Base-by-base conservation (phyloP, 805 yeast genomes). In the Metschnikowia orientalis region DNA sequence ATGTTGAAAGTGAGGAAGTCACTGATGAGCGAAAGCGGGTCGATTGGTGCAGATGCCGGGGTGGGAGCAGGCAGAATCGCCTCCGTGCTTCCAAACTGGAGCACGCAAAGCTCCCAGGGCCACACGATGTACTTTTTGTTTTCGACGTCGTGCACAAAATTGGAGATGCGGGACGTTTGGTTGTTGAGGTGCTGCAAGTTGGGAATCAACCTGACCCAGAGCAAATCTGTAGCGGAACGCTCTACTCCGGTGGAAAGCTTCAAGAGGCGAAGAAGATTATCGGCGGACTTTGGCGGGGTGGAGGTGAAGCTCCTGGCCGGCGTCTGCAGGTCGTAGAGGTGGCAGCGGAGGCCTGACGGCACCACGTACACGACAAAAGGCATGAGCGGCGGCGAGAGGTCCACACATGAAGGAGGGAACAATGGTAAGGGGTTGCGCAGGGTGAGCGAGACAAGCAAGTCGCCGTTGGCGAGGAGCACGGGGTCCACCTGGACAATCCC, bases 201-300 rank as follows among this genome's bases (percentile, higher is more conserved):
- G 2, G 92, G 92, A 3, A 79, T 67, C 9, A 83, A 54, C 49
- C 73, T 80, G 10, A 83, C 68, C 92, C 90, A 83, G 24, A 61
- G 55, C 11, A 66, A 44, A 17, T 53, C 47, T 3, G 47, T 41
- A 2, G 24, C 25, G 2, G 50, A 30, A n/a, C 37, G 24, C 1
- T 69, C 69, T 1, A 42, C 34, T 10, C 51, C 49, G 1, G 67
- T 64, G 33, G 65, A 57, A 10, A 60, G 39, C 28, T 56, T 54
- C 13, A 66, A 42, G 8, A 66, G 47, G 18, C 56, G 45, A n/a
- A 60, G 35, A 9, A 66, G 44, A 15, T 50, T 53, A 3, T 48
- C 58, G 11, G 47, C 37, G 15, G 53, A 50, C 15, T 44, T 42
- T 2, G 56, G 52, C 26, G 62, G 54, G 4, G 48, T 40, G 30